Conservation (phyloP, 495 filamentous ascomycete genomes). For the Podospora tetraspora region DNA sequence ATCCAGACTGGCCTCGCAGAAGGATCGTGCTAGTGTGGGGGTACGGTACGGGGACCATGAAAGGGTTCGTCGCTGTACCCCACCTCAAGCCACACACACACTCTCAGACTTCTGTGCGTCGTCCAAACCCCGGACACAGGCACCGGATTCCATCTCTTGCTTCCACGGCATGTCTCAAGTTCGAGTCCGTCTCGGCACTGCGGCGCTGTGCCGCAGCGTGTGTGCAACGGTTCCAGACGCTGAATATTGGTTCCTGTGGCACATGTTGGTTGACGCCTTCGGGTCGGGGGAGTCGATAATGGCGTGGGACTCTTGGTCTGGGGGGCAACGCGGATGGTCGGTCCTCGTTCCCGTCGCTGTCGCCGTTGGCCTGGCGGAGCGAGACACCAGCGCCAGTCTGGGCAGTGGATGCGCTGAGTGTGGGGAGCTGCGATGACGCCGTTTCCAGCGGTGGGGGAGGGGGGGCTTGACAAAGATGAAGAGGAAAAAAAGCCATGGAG, state of each 20-base stretch:
- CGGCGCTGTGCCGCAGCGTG: not conserved
- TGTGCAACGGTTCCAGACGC: not conserved
- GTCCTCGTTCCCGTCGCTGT: not conserved
- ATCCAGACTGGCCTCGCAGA: not conserved
- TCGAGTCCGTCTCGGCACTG: not conserved
- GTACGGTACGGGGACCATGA: not conserved
- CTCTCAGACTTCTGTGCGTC: not conserved
- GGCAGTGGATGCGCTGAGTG: not conserved
- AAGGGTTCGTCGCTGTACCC: not conserved
- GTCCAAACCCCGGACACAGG: not conserved
- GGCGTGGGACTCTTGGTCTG: not conserved
- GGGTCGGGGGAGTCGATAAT: not conserved
- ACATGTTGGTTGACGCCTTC: not conserved
- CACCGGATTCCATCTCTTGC: not conserved
- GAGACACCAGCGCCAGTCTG: not conserved
- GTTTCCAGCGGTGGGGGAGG: constrained; percentile 5
- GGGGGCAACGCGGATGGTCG: constrained; percentile 1
- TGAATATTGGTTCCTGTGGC: not conserved
- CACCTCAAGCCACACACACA: not conserved
- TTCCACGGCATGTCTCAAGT: not conserved
- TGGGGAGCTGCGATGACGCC: constrained; percentile 11
- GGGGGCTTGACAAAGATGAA: constrained; percentile 7
- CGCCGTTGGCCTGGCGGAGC: not conserved
- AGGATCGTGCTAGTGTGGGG: not conserved
- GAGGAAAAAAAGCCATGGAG: constrained; percentile 10